phyloP scores from a whole-genome alignment of 176 grass and related monocot genomes.

The Triticum dicoccoides region DNA sequence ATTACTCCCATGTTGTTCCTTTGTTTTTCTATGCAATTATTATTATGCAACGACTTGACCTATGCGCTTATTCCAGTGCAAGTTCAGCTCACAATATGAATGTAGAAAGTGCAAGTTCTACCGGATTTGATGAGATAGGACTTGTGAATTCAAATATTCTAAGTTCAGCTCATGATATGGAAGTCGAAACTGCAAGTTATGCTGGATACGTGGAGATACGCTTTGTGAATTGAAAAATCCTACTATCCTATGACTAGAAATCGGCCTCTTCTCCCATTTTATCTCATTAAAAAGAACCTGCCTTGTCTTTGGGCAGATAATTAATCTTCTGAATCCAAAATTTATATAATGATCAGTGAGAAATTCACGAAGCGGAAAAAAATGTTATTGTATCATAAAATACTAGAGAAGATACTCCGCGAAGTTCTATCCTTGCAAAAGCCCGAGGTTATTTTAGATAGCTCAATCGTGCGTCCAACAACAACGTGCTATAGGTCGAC shows the following conservation, averaged over 20 bases:
- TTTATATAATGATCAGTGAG: not conserved
- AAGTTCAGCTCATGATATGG: too few species aligned
- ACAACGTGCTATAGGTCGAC: too few species aligned
- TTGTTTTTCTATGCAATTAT: not conserved
- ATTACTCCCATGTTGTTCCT: not conserved
- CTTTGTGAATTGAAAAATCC: not conserved
- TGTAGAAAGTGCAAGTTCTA: conserved; percentile 3
- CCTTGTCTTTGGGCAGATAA: not conserved
- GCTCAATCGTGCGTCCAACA: too few species aligned
- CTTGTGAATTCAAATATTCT: not conserved
- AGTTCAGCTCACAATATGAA: not conserved
- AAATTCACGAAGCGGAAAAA: not conserved
- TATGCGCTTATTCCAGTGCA: not conserved
- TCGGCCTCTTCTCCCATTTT: too few species aligned
- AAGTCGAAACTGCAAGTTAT: too few species aligned
- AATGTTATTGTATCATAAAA: not conserved
- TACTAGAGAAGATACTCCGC: too few species aligned
- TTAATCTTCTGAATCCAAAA: not conserved
- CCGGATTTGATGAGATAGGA: not conserved
- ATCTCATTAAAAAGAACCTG: not conserved
- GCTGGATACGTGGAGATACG: too few species aligned
- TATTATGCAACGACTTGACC: not conserved
- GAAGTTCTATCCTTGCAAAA: too few species aligned
- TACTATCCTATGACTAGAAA: not conserved
- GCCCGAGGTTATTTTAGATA: too few species aligned